These are phyloP conservation scores for Lactarius trivialis DNA, from an alignment of 768 basidiomycete genomes.

Conservation along the genomic window DNA sequence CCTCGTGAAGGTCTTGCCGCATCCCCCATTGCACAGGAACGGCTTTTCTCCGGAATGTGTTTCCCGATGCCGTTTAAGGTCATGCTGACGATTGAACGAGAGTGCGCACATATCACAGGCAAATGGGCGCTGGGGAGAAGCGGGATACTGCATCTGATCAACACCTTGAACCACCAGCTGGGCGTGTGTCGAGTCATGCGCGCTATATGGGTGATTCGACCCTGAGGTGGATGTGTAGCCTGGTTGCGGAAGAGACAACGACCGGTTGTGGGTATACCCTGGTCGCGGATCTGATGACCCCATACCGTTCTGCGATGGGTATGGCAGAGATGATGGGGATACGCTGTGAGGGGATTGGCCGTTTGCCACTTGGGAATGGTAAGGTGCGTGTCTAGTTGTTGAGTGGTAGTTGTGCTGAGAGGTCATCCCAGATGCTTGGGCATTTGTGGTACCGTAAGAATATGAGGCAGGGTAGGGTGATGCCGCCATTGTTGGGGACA, in stretches of 20 bases:
- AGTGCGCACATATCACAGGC: conserved; percentile 55
- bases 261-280: conserved; percentile 16
- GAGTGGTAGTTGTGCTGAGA: conserved; percentile 16
- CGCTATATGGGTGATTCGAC: conserved; percentile 11
- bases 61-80: conserved; percentile 77
- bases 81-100: conserved; percentile 82
- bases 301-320: conserved; percentile 14
- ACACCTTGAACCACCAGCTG: conserved; percentile 23
- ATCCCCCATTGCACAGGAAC: conserved; percentile 75
- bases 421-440: conserved; percentile 7
- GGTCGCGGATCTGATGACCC: conserved; percentile 9
- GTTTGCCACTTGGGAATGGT: neutral
- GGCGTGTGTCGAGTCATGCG: conserved; percentile 19
- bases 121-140: conserved; percentile 36
- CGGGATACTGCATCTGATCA: conserved; percentile 31
- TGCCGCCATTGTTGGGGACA: conserved; percentile 3
- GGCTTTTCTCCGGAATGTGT: conserved; percentile 85
- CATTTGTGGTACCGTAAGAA: conserved; percentile 5
- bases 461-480: conserved; percentile 12
- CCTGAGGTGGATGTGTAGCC: neutral
- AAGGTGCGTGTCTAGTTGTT: conserved; percentile 10
- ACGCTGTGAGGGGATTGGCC: conserved; percentile 4
- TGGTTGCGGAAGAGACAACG: conserved; percentile 15
- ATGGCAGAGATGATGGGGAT: conserved; percentile 6
- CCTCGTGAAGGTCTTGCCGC: conserved; percentile 81